These are phyloP conservation scores for Lecanicillium sp. DNA, from an alignment of 2,329 filamentous ascomycete genomes.

Conservation along the genomic window DNA sequence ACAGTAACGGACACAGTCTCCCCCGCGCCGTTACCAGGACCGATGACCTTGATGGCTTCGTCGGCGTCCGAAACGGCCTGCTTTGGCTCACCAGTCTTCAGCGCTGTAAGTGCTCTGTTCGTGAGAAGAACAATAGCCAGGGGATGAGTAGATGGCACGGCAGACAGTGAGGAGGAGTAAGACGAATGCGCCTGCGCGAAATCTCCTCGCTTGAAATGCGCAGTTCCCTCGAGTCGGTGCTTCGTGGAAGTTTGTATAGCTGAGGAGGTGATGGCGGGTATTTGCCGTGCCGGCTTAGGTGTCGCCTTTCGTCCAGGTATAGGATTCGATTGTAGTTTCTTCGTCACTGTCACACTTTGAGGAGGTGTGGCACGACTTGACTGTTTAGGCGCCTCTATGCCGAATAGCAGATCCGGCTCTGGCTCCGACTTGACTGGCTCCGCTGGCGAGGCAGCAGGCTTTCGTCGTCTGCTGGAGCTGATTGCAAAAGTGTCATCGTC, in stretches of 20 bases:
- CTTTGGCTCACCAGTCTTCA: constrained; percentile 91
- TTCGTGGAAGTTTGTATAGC: constrained; percentile 70
- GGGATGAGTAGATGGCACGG: constrained; percentile 73
- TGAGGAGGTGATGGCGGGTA: constrained; percentile 62
- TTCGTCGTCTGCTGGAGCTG: constrained; percentile 77
- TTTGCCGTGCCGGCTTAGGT: constrained; percentile 47
- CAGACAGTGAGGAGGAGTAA: constrained; percentile 70
- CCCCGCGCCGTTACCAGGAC: constrained; percentile 67
- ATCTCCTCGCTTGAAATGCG: constrained; percentile 90
- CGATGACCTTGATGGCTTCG: constrained; percentile 71
- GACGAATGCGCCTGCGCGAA: constrained; percentile 79
- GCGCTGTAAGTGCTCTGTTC: constrained; percentile 81
- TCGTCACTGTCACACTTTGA: constrained; percentile 30
- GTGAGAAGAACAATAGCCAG: constrained; percentile 82
- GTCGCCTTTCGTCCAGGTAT: constrained; percentile 35
- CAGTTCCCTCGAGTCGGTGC: constrained; percentile 73
- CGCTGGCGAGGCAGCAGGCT: constrained; percentile 45
- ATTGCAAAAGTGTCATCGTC: constrained; percentile 79
- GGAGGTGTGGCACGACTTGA: constrained; percentile 26
- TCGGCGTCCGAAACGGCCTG: constrained; percentile 81
- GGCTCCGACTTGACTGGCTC: constrained; percentile 32
- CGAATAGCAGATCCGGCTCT: constrained; percentile 61
- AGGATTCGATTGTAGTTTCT: constrained; percentile 22
- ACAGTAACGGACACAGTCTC: constrained; percentile 69
- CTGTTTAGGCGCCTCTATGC: constrained; percentile 31